Conservation (phyloP, 1,139 yeast genomes). For the Nadsonia starkeyi-henricii region DNA sequence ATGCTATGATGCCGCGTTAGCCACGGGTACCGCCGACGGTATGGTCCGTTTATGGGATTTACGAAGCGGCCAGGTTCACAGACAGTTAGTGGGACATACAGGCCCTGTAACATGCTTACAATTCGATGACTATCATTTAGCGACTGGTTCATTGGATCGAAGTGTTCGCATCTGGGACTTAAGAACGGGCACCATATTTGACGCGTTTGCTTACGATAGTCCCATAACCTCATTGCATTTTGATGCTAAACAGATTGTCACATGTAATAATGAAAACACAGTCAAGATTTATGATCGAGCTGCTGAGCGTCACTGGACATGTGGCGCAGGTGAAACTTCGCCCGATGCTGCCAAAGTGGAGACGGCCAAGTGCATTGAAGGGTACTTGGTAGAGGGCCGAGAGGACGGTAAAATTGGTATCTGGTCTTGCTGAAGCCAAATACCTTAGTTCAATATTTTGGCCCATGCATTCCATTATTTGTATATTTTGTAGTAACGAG, state of each 20-base stretch:
- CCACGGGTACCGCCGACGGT: conserved; percentile 68
- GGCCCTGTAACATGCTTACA: conserved; percentile 56
- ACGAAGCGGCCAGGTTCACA: conserved; percentile 51
- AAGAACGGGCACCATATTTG: conserved; percentile 47
- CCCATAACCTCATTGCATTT: conserved; percentile 41
- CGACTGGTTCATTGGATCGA: conserved; percentile 53
- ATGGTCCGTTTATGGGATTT: conserved; percentile 64
- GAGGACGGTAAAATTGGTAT: conserved; percentile 42
- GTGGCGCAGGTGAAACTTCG: conserved; percentile 30
- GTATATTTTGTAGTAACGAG: too few relatives aligned
- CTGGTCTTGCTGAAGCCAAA: conserved; percentile 33
- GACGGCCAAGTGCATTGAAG: conserved; percentile 39
- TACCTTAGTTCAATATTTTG: too few relatives aligned
- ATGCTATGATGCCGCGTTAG: conserved; percentile 56
- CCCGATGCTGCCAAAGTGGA: conserved; percentile 24
- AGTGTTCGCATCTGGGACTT: conserved; percentile 61
- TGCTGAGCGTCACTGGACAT: conserved; percentile 36
- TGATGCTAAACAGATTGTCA: conserved; percentile 40
- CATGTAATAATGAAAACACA: conserved; percentile 34
- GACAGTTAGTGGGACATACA: conserved; percentile 56
- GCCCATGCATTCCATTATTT: too few relatives aligned
- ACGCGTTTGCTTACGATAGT: conserved; percentile 42
- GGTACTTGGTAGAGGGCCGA: conserved; percentile 51
- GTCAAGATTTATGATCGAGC: conserved; percentile 45
- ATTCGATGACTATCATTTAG: conserved; percentile 48